Evolutionary conservation across 1,284 basidiomycete species (phyloP), one percentile per base, ranked within the genome.

Genomic region (Crepidotus sp.): DNA sequence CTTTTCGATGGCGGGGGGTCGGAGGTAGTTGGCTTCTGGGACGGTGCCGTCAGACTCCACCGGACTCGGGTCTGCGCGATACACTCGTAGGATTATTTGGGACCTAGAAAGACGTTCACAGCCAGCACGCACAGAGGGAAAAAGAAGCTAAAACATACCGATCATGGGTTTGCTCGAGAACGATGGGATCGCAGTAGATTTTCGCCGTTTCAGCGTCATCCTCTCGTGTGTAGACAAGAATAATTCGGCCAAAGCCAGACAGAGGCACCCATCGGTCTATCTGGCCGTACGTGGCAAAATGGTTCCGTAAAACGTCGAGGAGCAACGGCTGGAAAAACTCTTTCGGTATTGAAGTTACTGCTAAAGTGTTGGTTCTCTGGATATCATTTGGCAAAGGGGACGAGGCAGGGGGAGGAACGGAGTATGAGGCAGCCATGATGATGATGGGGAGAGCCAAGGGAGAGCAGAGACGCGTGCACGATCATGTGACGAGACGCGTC

Each of bases 181-280:
- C 58, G 22, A 85, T 68, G 25, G 75, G 74, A 61, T 86, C 82
- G 54, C 74, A 77, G 31, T 65, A 67, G 27, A 64, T 56, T 61
- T 85, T 86, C 1, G 78, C 83, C 22, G 60, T 59, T 58, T 87
- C 86, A 0, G 79, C 84, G 46, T 74, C 67, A 29, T 76, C 73
- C 17, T 82, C 78, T 5, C 64, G 59, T 19, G 73, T 70, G 59
- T 83, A 96, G 0, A 94, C 88, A 22, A 92, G 63, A 35, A 96
- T 76, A 25, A 91, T 82, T 15, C 92, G 71, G 0, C 79, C 77
- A 56, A 95, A 86, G 2, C 76, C 77, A n/a, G 74, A 74, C 8
- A 96, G 64, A 6, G 90, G 88, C 1, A 86, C 88, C 90, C 91
- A 96, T 55, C 83, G 76, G 56, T 85, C 80, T 14, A 96, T 76